Conservation (phyloP, 495 filamentous ascomycete species). For the Jackrogersella minutella region DNA sequence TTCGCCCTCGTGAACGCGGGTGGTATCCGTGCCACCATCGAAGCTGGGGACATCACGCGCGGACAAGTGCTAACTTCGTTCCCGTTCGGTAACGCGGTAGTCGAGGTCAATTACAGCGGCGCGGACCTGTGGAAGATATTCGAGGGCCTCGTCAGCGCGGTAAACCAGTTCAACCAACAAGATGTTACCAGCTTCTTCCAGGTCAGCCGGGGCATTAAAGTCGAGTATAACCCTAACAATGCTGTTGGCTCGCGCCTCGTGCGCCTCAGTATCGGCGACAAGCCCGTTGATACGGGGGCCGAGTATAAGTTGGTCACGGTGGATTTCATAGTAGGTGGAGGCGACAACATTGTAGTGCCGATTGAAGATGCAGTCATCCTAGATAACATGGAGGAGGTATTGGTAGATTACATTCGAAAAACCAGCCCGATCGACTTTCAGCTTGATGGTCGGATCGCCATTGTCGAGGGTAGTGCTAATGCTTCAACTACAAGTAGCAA, state of each 20-base stretch:
- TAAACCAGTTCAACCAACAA: constrained; percentile 57
- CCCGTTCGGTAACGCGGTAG: constrained; percentile 65
- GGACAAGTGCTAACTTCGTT: constrained; percentile 64
- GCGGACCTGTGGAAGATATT: constrained; percentile 58
- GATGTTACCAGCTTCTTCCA: constrained; percentile 61
- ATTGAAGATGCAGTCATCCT: constrained; percentile 49
- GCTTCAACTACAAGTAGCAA: not conserved
- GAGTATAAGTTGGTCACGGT: constrained; percentile 61
- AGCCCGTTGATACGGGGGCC: constrained; percentile 45
- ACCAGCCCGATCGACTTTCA: constrained; percentile 55
- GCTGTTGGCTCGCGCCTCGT: constrained; percentile 50
- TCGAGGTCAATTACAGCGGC: constrained; percentile 55
- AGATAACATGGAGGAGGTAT: constrained; percentile 61
- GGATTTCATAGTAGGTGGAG: constrained; percentile 63
- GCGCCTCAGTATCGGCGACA: constrained; percentile 50
- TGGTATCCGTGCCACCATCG: constrained; percentile 65
- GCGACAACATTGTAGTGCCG: constrained; percentile 61
- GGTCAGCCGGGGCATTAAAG: constrained; percentile 55
- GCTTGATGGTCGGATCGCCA: constrained; percentile 59
- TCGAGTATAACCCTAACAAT: constrained; percentile 56
- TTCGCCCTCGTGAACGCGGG: constrained; percentile 65
- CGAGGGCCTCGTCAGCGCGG: constrained; percentile 55
- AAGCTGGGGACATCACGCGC: constrained; percentile 58
- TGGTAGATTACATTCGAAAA: constrained; percentile 54
- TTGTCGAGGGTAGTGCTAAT: constrained; percentile 36